Base-by-base conservation (phyloP, 805 yeast genomes). In the Candida maesae region DNA sequence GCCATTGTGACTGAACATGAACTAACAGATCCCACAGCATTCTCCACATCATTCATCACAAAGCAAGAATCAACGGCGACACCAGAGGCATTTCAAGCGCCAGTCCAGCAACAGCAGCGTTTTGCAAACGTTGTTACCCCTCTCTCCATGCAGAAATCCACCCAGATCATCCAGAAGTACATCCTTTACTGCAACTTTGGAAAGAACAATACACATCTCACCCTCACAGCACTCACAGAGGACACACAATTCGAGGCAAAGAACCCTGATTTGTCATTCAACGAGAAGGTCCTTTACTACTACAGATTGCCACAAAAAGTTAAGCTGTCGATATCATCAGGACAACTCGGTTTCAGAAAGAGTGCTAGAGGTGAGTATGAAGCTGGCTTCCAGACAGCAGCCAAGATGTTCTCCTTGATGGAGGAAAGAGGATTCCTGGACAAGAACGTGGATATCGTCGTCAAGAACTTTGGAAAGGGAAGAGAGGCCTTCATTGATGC, bases 331-430 rank as follows among this genome's bases (percentile, higher is more conserved):
- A 66, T 86, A 37, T 76, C 87, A 7, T 83, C 96, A 0, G 99
- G 99, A 38, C 78, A 76, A 58, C 69, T 88, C 38, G 99, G 98
- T 3, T 91, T 89, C 70, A 76, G 88, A 56, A 88, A 89, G 56
- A 78, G 93, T 14, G 88, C 88, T 42, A 79, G 96, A 64, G 87
- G 95, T 36, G 95, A 88, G 62, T 87, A 86, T 57, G 99, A 91
- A 65, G 96, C 96, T 1, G 84, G 84, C 12, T 90, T 83, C 70
- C 96, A 89, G 61, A 82, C 91, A 9, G 69, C 89, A 13, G 69
- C 89, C 4, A 76, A 76, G 48, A 71, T 86, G 65, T 88, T 91
- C 64, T 73, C 79, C 47, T 61, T 72, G 49, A 84, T 91, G 59
- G 79, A 78, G 64, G 84, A 80, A 58, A 74, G 70, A 48, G 74